Percentiles rank a stretch among this genome's conserved stretches.
Evolutionary conservation across 768 basidiomycete species (phyloP).

Genomic region (Kwoniella sp.): DNA sequence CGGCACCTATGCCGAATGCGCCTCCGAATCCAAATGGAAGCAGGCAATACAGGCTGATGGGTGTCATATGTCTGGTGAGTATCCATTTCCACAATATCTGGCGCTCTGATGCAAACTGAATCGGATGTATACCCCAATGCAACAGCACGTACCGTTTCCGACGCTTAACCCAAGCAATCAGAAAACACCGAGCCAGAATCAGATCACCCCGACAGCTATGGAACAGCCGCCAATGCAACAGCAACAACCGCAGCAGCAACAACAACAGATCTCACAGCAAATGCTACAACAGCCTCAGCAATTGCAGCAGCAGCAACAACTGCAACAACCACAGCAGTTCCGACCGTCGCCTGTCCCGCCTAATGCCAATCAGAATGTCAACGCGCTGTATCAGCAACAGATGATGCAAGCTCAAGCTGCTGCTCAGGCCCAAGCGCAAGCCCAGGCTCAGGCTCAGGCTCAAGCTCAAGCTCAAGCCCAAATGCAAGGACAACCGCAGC

Average conservation of each 20-base stretch:
- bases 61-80: conserved; percentile 35
- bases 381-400: conserved; percentile 14
- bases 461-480: conserved; percentile 13
- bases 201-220: conserved; percentile 1
- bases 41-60: conserved; percentile 26
- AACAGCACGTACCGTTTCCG: conserved; percentile 24
- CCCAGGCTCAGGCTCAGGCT: conserved; percentile 13
- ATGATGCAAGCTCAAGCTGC: conserved; percentile 12
- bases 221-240: conserved; percentile 16
- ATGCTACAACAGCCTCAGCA: conserved; percentile 16
- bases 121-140: too few relatives aligned
- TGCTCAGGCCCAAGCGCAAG: conserved; percentile 10
- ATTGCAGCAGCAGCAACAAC: conserved; percentile 7
- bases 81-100: not conserved
- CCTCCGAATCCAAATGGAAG: conserved; percentile 14
- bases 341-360: conserved; percentile 14
- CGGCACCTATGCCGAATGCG: conserved; percentile 11
- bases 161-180: conserved; percentile 7
- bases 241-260: not conserved
- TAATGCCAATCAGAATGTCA: conserved; percentile 6
- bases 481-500: conserved; percentile 5
- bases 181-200: not conserved
- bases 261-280: conserved; percentile 1
- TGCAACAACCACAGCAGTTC: conserved; percentile 18
- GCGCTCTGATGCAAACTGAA: too few relatives aligned